Percentiles rank a stretch among this genome's conserved stretches.
Evolutionary conservation across 2,329 filamentous ascomycete species (phyloP).

Genomic region (Botryotinia convoluta): DNA sequence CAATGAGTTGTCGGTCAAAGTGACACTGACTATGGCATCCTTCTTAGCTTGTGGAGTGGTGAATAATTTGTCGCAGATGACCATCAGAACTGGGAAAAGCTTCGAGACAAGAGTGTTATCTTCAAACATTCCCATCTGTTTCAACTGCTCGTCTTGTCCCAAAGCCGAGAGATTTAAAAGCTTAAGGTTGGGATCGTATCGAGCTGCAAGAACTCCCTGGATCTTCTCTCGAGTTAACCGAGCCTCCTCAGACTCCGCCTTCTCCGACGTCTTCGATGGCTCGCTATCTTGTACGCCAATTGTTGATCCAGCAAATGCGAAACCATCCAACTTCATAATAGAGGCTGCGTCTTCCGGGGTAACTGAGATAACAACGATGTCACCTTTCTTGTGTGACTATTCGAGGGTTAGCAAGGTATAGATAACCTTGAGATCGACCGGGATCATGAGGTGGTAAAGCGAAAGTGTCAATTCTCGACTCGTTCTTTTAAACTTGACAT

Average conservation of each 20-base stretch:
- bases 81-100: conserved; percentile 90
- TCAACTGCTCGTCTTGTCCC: conserved; percentile 67
- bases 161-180: conserved; percentile 81
- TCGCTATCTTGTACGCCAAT: conserved; percentile 53
- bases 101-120: conserved; percentile 64
- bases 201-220: conserved; percentile 65
- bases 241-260: conserved; percentile 48
- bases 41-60: conserved; percentile 68
- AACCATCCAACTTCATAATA: conserved; percentile 66
- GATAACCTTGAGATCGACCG: conserved; percentile 39
- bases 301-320: conserved; percentile 62
- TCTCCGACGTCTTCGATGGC: conserved; percentile 28
- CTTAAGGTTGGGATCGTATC: conserved; percentile 71
- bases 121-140: conserved; percentile 69
- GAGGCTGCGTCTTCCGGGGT: conserved; percentile 62
- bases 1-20: conserved; percentile 77
- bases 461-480: conserved; percentile 33
- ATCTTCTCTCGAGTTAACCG: conserved; percentile 67
- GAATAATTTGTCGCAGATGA: conserved; percentile 76
- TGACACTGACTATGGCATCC: conserved; percentile 77
- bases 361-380: conserved; percentile 66
- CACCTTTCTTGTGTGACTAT: conserved; percentile 68
- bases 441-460: conserved; percentile 33
- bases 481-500: conserved; percentile 39
- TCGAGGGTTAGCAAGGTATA: conserved; percentile 60